Conservation (phyloP, 768 basidiomycete species). For the Cystofilobasidium bisporidii region DNA sequence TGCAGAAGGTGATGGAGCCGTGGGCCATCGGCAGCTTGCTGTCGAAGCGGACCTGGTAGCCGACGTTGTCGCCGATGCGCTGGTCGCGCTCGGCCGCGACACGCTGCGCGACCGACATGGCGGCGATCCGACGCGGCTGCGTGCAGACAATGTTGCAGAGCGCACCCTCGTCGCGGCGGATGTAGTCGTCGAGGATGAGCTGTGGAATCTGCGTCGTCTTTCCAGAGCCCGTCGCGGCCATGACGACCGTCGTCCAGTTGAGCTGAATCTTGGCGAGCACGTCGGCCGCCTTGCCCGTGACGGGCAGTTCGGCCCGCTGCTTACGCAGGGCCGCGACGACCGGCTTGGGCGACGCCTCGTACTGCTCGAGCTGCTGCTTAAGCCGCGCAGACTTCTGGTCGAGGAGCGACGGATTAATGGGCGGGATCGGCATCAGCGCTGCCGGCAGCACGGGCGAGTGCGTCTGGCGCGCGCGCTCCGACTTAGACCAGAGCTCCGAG, state of each 20-base stretch:
- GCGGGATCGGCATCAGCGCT: conserved; percentile 28
- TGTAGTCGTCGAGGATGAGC: conserved; percentile 74
- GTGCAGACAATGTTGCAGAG: conserved; percentile 84
- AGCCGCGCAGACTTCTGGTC: conserved; percentile 53
- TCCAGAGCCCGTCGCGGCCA: conserved; percentile 59
- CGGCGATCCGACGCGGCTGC: conserved; percentile 82
- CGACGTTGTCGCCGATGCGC: conserved; percentile 58
- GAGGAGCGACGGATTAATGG: conserved; percentile 26
- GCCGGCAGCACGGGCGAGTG: conserved; percentile 2
- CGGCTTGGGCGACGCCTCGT: conserved; percentile 49
- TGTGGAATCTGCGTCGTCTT: conserved; percentile 95
- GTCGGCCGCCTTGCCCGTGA: conserved; percentile 57
- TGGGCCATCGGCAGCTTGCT: conserved; percentile 63
- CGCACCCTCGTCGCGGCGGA: conserved; percentile 66
- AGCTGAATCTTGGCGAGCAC: conserved; percentile 59
- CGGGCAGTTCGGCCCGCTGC: conserved; percentile 61
- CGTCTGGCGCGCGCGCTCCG: conserved; percentile 28
- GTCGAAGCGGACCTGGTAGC: conserved; percentile 90
- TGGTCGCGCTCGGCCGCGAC: conserved; percentile 82
- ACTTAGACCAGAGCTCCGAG: conserved; percentile 41
- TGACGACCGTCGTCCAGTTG: conserved; percentile 61
- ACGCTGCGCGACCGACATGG: conserved; percentile 81
- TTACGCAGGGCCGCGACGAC: conserved; percentile 56
- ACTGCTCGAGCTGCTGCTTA: conserved; percentile 48
- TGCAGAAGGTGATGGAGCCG: conserved; percentile 78